Conservation (phyloP, 2,329 filamentous ascomycete genomes). For the Leptographium radiaticola region DNA sequence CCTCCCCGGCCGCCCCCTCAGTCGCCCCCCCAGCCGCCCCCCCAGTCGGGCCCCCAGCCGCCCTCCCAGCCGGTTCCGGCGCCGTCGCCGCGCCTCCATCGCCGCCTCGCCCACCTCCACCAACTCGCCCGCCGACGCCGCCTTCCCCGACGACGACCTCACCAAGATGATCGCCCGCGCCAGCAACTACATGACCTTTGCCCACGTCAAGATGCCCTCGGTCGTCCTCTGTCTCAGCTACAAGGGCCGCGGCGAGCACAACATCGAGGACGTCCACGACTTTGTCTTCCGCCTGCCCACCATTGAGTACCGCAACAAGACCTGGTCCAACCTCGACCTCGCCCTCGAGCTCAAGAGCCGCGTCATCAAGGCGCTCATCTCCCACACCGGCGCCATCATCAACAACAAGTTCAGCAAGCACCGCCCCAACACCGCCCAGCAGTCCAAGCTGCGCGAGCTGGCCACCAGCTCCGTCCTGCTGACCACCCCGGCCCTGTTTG, state of each 20-base stretch:
- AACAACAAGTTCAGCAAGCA: constrained; percentile 94
- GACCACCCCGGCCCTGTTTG: constrained; percentile 27
- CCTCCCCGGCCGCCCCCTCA: not conserved
- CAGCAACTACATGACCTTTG: constrained; percentile 94
- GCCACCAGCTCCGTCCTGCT: constrained; percentile 63
- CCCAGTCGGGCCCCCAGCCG: not conserved
- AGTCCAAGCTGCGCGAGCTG: constrained; percentile 67
- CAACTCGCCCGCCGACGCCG: constrained; percentile 18
- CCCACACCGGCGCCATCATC: constrained; percentile 89
- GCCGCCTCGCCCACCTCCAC: not conserved
- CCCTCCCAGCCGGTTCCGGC: not conserved
- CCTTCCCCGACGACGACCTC: constrained; percentile 60
- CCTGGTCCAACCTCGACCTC: constrained; percentile 94
- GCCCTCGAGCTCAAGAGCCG: constrained; percentile 88
- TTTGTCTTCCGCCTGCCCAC: constrained; percentile 93
- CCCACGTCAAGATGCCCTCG: constrained; percentile 87
- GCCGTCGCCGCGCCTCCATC: not conserved
- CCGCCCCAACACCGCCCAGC: constrained; percentile 66
- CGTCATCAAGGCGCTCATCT: constrained; percentile 84
- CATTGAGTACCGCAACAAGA: constrained; percentile 96
- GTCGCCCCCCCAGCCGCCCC: not conserved
- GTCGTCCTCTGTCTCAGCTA: constrained; percentile 93
- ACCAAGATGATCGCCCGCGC: constrained; percentile 94
- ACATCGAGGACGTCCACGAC: constrained; percentile 92
- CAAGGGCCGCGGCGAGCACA: constrained; percentile 90